phyloP scores from a whole-genome alignment of 2,329 filamentous ascomycete genomes.

The Nigrospora oryzae region DNA sequence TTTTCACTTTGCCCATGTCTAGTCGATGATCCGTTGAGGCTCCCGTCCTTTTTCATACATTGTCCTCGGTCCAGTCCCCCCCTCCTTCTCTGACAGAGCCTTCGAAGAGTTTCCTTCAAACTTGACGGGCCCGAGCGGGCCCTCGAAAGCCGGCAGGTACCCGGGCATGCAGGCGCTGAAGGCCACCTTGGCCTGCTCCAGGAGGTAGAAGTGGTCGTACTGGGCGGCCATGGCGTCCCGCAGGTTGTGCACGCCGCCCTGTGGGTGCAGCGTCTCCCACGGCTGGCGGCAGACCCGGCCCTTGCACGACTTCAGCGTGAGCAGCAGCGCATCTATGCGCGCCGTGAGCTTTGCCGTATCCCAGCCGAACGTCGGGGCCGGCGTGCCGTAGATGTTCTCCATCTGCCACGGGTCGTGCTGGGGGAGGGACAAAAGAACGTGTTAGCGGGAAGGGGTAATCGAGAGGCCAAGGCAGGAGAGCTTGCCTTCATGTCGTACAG shows the following conservation, averaged over 20 bases:
- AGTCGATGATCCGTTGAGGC: too few species aligned
- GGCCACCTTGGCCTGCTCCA: conserved; percentile 36
- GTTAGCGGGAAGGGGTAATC: too few species aligned
- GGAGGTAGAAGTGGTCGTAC: conserved; percentile 46
- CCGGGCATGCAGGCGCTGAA: conserved; percentile 47
- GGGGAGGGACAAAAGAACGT: too few species aligned
- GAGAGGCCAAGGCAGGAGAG: too few species aligned
- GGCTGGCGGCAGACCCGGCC: conserved; percentile 43
- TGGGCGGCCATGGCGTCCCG: conserved; percentile 35
- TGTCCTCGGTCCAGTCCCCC: too few species aligned
- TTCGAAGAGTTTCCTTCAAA: too few species aligned
- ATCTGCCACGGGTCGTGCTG: conserved; percentile 45
- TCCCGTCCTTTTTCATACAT: too few species aligned
- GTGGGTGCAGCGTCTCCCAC: conserved; percentile 48
- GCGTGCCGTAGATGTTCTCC: conserved; percentile 28
- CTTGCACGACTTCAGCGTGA: conserved; percentile 54
- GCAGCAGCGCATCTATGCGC: conserved; percentile 48
- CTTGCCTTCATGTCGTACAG: conserved; percentile 46
- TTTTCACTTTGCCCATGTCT: too few species aligned
- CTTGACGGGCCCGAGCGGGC: conserved; percentile 15
- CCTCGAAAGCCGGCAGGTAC: conserved; percentile 47
- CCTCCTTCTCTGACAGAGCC: too few species aligned
- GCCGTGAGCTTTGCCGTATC: conserved; percentile 26
- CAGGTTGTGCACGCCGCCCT: conserved; percentile 39
- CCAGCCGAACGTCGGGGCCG: neutral